Base-by-base conservation (phyloP, 768 basidiomycete species). In the Basidioascus undulatus region DNA sequence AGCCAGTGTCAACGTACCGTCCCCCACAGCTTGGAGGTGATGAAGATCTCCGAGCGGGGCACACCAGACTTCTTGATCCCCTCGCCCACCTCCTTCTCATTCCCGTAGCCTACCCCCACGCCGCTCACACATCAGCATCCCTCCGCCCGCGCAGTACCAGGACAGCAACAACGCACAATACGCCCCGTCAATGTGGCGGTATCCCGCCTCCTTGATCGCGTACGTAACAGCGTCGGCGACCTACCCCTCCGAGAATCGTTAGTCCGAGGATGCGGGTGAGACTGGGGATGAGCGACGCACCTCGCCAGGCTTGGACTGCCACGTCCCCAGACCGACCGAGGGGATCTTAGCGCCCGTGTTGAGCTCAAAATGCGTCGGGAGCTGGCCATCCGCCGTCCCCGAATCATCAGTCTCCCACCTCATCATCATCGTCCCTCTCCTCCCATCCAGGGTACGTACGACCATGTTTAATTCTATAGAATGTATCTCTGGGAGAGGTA, bases 61-160 rank as follows among this genome's bases (percentile, higher is more conserved):
- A 84, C 69, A 10, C 78, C 81, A 19, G 74, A 76, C 11, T 64
- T 68, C 49, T 68, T 72, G 60, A 86, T 74, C 24, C 82, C 83
- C 40, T 70, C 51, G 12, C 82, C 83, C 33, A 87, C 83, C 57
- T 80, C 78, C 27, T 63, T 61, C 58, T 86, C 78, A 53, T 83
- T 84, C 39, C 59, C 71, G 61, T 44, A 13, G 20, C 36, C 30
- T 26, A 33, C 28, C 33, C 6, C 48, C 51, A 34, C 25, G 47
- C 44, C 35, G 21, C 9, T 10, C 24, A 21, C n/a, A 9, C 20
- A 20, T n/a, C 13, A 12, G 6, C 16, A 6, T 10, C 10, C 10
- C 10, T 31, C 30, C 10, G 30, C 10, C 30, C 10, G n/a, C 10
- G 30, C 30, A 10, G n/a, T 31, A 31, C n/a, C 10, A 10, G 30